Evolutionary conservation across 495 filamentous ascomycete species (phyloP).

Genomic region (Tetracladium marchalianum): DNA sequence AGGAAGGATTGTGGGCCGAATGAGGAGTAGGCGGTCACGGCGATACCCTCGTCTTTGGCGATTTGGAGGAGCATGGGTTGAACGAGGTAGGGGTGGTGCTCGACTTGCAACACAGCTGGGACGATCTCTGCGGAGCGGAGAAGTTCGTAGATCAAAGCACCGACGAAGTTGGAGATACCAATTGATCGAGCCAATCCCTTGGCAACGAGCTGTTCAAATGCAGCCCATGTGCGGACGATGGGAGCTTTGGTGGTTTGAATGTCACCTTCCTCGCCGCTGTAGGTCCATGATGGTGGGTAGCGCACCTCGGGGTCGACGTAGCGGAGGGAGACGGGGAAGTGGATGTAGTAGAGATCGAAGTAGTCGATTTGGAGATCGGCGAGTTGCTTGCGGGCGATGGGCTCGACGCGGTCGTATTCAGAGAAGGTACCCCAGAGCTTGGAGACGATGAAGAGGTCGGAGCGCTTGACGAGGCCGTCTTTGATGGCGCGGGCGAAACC

Average conservation of each 20-base stretch:
- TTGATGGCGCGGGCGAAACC: conserved; percentile 81
- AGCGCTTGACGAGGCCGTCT: conserved; percentile 75
- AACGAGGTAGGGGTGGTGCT: conserved; percentile 94
- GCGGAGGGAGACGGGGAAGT: conserved; percentile 72
- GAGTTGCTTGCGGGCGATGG: conserved; percentile 63
- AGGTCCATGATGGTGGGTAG: conserved; percentile 74
- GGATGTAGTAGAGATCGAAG: conserved; percentile 76
- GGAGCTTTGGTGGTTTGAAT: conserved; percentile 54
- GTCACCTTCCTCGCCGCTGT: conserved; percentile 44
- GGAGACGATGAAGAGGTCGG: conserved; percentile 84
- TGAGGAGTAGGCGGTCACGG: conserved; percentile 81
- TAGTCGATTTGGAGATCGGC: conserved; percentile 76
- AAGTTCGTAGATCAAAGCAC: conserved; percentile 72
- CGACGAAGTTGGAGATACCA: conserved; percentile 85
- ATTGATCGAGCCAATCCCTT: conserved; percentile 64
- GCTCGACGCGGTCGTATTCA: conserved; percentile 61
- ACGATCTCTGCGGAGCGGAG: conserved; percentile 72
- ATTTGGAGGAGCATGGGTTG: conserved; percentile 68
- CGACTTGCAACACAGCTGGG: conserved; percentile 82
- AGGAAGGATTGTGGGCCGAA: conserved; percentile 81
- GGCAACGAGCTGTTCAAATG: conserved; percentile 71
- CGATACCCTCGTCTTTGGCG: conserved; percentile 60
- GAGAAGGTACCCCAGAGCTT: conserved; percentile 93
- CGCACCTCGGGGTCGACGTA: conserved; percentile 68
- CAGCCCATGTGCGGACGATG: conserved; percentile 82